Evolutionary conservation across 495 filamentous ascomycete genomes (phyloP), one percentile per base, ranked within the genome.

Genomic region (Penicillium waksmanii): DNA sequence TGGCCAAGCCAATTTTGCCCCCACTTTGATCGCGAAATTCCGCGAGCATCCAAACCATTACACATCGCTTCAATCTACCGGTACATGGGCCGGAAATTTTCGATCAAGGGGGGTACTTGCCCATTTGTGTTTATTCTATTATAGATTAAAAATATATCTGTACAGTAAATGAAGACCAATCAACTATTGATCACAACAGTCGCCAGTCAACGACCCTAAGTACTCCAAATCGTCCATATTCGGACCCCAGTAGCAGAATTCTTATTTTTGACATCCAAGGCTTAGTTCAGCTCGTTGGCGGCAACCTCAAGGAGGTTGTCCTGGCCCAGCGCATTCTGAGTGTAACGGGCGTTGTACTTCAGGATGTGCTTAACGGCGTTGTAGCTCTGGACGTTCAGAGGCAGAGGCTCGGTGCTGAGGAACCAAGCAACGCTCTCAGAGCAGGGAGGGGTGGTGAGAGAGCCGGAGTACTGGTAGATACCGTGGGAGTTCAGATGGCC

Each of bases 381-480:
- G 66, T 80, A 89, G 23, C 78, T 84, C 36, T 74, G 64, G 13
- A 84, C 76, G 50, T 83, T 77, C 42, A 89, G 63, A 36, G 62
- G 59, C 13, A 89, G 66, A 31, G 81, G 78, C 57, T 82, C 60
- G 15, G 78, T 72, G 56, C 80, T 80, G 42, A 89, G 75, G 55
- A 82, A 78, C 78, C 85, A 89, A 19, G 66, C 73, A 42, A 89
- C 75, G 23, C 77, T 80, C 70, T 90, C 86, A 23, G 77, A 76
- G 75, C 87, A 90, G 1, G 87, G 87, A 36, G 87, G 87, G 5
- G 87, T 89, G 35, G 87, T 90, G 18, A 90, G 80, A 1, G 84
- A 87, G 48, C 87, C 87, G 0, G 72, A 70, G 69, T 89, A 89
- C 36, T 78, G 69, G 62, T 78, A 82, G 61, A 89, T 74, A 18